Conservation (phyloP, 2,329 filamentous ascomycete species). For the Aspergillus cejpii region DNA sequence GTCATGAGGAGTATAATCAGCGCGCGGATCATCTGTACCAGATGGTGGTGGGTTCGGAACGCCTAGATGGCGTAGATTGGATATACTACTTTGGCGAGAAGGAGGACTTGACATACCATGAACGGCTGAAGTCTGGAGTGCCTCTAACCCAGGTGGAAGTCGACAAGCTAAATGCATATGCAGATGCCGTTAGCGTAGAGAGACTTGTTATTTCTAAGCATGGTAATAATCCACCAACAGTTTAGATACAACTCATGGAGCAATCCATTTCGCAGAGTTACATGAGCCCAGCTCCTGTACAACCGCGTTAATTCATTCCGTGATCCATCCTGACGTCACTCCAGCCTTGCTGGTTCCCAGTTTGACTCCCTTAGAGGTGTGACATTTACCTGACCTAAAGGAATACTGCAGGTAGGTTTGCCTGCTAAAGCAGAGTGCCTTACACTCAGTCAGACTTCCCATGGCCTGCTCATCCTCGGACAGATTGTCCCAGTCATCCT, state of each 20-base stretch:
- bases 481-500: slow-evolving; percentile 23
- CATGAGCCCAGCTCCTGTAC: background rate
- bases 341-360: background rate
- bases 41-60: slow-evolving; percentile 49
- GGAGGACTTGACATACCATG: slow-evolving; percentile 46
- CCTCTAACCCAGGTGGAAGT: slow-evolving; percentile 47
- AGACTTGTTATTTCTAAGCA: background rate
- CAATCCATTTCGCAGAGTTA: background rate
- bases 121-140: slow-evolving; percentile 40
- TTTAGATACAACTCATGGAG: background rate
- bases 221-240: too few relatives aligned
- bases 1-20: slow-evolving; percentile 59
- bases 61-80: slow-evolving; percentile 48
- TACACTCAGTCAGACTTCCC: slow-evolving; percentile 3
- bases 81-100: slow-evolving; percentile 56
- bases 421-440: background rate
- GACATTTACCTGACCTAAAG: slow-evolving; percentile 2
- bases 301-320: slow-evolving; percentile 1
- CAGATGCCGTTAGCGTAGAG: slow-evolving; percentile 36
- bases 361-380: background rate
- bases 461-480: slow-evolving; percentile 3
- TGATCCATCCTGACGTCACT: slow-evolving; percentile 7
- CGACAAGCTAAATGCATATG: slow-evolving; percentile 45
- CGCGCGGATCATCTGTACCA: slow-evolving; percentile 54
- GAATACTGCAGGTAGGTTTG: slow-evolving; percentile 6